These are phyloP conservation scores for Miscanthus lutarioriparius DNA, from an alignment of 176 grass and related monocot genomes.

Conservation along the genomic window DNA sequence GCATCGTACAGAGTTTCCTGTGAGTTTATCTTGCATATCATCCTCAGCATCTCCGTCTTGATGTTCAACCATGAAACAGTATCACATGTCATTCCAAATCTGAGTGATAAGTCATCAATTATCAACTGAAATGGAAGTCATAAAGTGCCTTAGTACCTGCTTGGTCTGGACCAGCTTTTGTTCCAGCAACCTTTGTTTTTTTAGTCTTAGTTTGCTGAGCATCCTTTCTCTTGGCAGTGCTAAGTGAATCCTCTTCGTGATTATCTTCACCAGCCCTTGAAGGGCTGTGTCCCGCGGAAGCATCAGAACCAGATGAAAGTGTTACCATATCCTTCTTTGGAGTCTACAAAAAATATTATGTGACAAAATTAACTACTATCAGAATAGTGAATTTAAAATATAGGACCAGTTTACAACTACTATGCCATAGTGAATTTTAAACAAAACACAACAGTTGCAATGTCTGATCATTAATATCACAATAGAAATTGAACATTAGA, in stretches of 20 bases:
- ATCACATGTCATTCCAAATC: constrained; percentile 17
- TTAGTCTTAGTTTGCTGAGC: constrained; percentile 28
- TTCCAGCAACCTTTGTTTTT: constrained; percentile 37
- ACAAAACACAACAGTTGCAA: background rate
- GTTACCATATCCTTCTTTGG: constrained; percentile 35
- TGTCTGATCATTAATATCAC: background rate
- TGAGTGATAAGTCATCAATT: background rate
- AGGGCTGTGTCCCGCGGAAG: constrained; percentile 31
- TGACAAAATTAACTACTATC: background rate
- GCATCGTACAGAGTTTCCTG: constrained; percentile 48
- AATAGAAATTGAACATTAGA: background rate
- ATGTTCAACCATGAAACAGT: constrained; percentile 18
- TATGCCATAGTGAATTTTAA: constrained; percentile 1
- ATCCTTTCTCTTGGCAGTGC: constrained; percentile 20
- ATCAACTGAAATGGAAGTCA: background rate
- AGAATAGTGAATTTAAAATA: background rate
- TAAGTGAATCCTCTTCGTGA: constrained; percentile 24
- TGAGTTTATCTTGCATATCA: constrained; percentile 44
- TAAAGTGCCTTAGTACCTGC: constrained; percentile 16
- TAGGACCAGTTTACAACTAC: background rate
- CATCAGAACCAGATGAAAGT: constrained; percentile 38
- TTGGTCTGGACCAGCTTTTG: constrained; percentile 23
- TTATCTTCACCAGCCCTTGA: constrained; percentile 31
- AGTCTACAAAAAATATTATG: constrained; percentile 27
- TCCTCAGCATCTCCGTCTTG: constrained; percentile 42